These are phyloP conservation scores for Cercospora canescens DNA, from an alignment of 2,329 filamentous ascomycete genomes.

Conservation along the genomic window DNA sequence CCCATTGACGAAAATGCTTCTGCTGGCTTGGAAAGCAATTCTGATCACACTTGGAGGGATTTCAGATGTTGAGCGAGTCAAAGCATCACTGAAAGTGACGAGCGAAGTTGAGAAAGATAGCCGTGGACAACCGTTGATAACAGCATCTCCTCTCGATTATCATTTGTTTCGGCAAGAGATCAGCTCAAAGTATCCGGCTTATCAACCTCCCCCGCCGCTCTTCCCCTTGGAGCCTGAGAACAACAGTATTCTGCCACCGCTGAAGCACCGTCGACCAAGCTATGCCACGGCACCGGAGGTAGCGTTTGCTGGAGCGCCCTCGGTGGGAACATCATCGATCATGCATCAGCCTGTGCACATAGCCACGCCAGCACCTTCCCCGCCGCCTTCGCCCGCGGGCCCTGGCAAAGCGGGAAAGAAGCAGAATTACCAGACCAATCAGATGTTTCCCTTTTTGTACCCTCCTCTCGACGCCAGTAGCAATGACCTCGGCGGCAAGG, in stretches of 20 bases:
- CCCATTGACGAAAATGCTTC: constrained; percentile 55
- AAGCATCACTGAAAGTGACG: constrained; percentile 66
- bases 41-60: constrained; percentile 82
- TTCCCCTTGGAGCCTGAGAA: constrained; percentile 88
- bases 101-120: constrained; percentile 54
- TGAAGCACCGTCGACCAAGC: constrained; percentile 68
- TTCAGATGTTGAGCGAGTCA: constrained; percentile 70
- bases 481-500: constrained; percentile 88
- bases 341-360: constrained; percentile 96
- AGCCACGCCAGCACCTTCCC: constrained; percentile 94
- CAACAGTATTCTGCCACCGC: constrained; percentile 82
- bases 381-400: constrained; percentile 85
- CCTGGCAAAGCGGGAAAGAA: constrained; percentile 92
- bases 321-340: constrained; percentile 65
- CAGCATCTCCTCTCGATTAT: constrained; percentile 91
- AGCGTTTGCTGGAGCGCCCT: constrained; percentile 49
- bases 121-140: constrained; percentile 76
- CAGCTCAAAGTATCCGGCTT: constrained; percentile 95
- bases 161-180: constrained; percentile 96
- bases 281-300: constrained; percentile 33
- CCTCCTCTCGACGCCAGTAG: constrained; percentile 86
- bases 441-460: constrained; percentile 97
- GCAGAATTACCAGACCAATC: constrained; percentile 98
- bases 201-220: constrained; percentile 80
- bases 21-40: constrained; percentile 90